A percentile compares a stretch with the other conserved stretches of the same genome.
phyloP scores from a whole-genome alignment of 208 protist genomes.

The Vickermania ingenoplastis region DNA sequence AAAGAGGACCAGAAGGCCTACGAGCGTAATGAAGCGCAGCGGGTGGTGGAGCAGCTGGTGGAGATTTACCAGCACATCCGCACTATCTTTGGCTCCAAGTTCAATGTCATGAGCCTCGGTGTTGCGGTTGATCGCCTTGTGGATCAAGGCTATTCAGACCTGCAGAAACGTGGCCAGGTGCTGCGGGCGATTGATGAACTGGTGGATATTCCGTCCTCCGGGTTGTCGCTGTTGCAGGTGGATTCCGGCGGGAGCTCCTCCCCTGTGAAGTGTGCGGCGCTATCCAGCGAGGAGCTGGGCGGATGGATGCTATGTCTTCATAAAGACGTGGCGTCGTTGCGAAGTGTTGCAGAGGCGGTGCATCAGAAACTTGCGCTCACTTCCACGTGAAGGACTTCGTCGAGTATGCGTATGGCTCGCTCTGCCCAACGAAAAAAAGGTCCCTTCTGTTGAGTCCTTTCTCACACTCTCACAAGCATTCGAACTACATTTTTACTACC shows the following conservation, averaged over 20 bases:
- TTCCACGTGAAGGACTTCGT: too few species aligned
- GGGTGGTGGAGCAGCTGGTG: conserved; percentile 54
- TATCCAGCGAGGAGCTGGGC: too few species aligned
- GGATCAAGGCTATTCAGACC: conserved; percentile 40
- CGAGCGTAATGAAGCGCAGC: conserved; percentile 30
- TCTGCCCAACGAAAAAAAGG: too few species aligned
- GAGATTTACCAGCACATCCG: conserved; percentile 66
- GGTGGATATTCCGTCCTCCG: conserved; percentile 14
- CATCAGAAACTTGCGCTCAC: conserved; percentile 15
- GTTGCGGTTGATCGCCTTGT: conserved; percentile 35
- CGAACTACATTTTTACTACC: too few species aligned
- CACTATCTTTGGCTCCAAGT: conserved; percentile 33
- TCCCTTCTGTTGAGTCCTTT: too few species aligned
- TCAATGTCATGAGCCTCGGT: conserved; percentile 15
- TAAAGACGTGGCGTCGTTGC: background rate
- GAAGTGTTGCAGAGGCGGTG: background rate
- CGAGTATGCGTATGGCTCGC: too few species aligned
- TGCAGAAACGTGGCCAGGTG: conserved; percentile 27
- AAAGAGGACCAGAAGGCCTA: conserved; percentile 30
- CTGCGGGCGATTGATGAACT: conserved; percentile 45
- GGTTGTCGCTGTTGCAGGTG: conserved; percentile 28
- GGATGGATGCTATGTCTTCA: conserved; percentile 10
- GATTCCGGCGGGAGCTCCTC: conserved; percentile 7
- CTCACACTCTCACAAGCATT: too few species aligned
- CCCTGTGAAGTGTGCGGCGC: too few species aligned